phyloP scores from a whole-genome alignment of 371 early-diverging fungal species.

The Rhizopus stolonifer region DNA sequence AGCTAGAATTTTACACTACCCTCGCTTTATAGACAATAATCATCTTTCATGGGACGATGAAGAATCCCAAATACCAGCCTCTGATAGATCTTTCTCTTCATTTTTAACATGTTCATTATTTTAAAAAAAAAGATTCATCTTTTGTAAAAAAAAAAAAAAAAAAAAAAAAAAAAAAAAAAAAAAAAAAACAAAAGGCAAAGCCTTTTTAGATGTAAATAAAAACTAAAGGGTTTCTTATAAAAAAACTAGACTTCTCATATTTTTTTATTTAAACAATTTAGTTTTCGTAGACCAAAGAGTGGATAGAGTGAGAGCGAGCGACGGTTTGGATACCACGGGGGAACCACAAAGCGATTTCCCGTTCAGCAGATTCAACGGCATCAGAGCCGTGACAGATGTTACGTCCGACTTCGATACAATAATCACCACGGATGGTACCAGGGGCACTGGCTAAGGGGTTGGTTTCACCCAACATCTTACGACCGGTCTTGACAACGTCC shows the following conservation, averaged over 20 bases:
- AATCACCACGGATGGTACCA: slow-evolving; percentile 99
- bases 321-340: slow-evolving; percentile 73
- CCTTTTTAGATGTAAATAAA: too few species aligned
- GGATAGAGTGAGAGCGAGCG: slow-evolving; percentile 55
- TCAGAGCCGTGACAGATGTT: slow-evolving; percentile 99
- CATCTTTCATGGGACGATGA: too few species aligned
- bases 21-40: background rate
- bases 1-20: too few species aligned
- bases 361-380: slow-evolving; percentile 95
- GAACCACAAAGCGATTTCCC: slow-evolving; percentile 98
- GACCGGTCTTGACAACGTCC: slow-evolving; percentile 95
- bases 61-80: too few species aligned
- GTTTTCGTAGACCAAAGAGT: slow-evolving; percentile 77
- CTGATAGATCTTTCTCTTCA: too few species aligned
- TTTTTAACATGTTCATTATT: too few species aligned
- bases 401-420: slow-evolving; percentile 87
- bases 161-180: too few species aligned
- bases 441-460: slow-evolving; percentile 91
- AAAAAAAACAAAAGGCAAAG: too few species aligned
- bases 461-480: slow-evolving; percentile 95
- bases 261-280: slow-evolving; percentile 10
- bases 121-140: too few species aligned
- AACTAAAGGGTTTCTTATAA: too few species aligned
- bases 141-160: too few species aligned
- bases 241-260: too few species aligned